Conservation (phyloP, 73 alveolate species). For the Stentor coeruleus region DNA sequence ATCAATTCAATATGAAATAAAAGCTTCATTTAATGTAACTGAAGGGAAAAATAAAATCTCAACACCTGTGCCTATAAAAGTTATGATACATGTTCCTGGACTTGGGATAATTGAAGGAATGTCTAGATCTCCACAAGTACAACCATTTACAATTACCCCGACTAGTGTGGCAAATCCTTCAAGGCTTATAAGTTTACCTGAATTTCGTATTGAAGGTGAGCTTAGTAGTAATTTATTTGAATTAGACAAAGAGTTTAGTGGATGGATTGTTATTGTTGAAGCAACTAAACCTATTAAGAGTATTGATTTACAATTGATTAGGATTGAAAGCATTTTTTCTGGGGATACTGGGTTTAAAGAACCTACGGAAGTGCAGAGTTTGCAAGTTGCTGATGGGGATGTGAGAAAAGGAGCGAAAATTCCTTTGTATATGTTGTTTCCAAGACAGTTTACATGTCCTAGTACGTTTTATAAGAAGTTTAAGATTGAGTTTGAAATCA, state of each 20-base stretch:
- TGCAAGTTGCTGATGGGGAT: slow-evolving; percentile 89
- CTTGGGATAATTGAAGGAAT: slow-evolving; percentile 15
- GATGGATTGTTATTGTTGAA: slow-evolving; percentile 4
- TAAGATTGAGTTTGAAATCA: slow-evolving; percentile 68
- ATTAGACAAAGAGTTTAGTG: slow-evolving; percentile 1
- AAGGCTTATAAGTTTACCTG: neutral
- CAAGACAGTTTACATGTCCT: slow-evolving; percentile 75
- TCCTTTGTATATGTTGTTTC: slow-evolving; percentile 82
- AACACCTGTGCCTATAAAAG: neutral
- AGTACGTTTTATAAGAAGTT: slow-evolving; percentile 50
- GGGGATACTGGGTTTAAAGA: slow-evolving; percentile 47
- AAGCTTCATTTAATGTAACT: neutral
- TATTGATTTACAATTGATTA: slow-evolving; percentile 68
- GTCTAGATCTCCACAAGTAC: neutral
- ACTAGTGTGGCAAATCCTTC: slow-evolving; percentile 6
- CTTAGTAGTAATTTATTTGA: neutral
- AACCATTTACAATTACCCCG: slow-evolving; percentile 6
- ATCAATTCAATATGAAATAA: slow-evolving; percentile 16
- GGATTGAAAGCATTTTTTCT: slow-evolving; percentile 61
- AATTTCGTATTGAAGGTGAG: slow-evolving; percentile 21
- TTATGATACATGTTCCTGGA: slow-evolving; percentile 1
- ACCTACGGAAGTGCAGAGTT: slow-evolving; percentile 80
- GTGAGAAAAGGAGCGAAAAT: slow-evolving; percentile 76
- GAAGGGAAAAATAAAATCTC: slow-evolving; percentile 4
- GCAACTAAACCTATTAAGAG: slow-evolving; percentile 44